Base-by-base conservation (phyloP, 2,329 filamentous ascomycete species). In the Fusarium falciforme region DNA sequence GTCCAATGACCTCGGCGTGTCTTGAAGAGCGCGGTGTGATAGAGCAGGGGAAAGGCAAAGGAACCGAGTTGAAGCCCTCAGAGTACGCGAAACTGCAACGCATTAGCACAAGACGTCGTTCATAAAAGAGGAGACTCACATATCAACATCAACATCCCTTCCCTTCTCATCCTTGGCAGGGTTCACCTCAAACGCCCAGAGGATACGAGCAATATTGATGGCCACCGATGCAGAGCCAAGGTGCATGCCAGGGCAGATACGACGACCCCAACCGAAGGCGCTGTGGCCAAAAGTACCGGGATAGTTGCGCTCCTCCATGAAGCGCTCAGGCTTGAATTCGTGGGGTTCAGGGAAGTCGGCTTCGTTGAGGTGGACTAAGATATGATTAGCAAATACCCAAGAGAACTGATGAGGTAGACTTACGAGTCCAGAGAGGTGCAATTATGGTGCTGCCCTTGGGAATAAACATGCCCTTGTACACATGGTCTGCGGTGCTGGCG, bases 111-210 rank as follows among this genome's bases (percentile, higher is more conserved):
- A 12, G 5, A 7, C 6, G 2, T 31, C 29, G 9, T 0, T 16
- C 1, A 1, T 2, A 1, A 4, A 66, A 33, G 27, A 64, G n/a
- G 12, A 55, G 1, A 55, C 82, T 80, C 29, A 84, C 83, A 84
- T 84, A 33, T 85, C 83, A 1, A 82, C 82, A 0, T 83, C 82
- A 12, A 83, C 68, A 2, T 82, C 72, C 11, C 72, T 68, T 0
- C 80, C 82, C 12, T 78, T 77, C 12, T 76, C 73, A 7, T 82
- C 73, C 60, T 78, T 79, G 1, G 74, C 81, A 0, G 80, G 79
- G 0, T 68, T 70, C 7, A 87, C 77, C 0, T 86, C 76, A 62
- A 90, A 90, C 0, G 83, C 88, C 89, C 89, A 91, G 0, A 91
- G 76, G 0, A 88, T 79, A 3, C 85, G 83, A 0, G 87, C 82